Percentiles rank a stretch among this genome's conserved stretches.
phyloP scores from a whole-genome alignment of 768 basidiomycete genomes.

The Suillus discolor region DNA sequence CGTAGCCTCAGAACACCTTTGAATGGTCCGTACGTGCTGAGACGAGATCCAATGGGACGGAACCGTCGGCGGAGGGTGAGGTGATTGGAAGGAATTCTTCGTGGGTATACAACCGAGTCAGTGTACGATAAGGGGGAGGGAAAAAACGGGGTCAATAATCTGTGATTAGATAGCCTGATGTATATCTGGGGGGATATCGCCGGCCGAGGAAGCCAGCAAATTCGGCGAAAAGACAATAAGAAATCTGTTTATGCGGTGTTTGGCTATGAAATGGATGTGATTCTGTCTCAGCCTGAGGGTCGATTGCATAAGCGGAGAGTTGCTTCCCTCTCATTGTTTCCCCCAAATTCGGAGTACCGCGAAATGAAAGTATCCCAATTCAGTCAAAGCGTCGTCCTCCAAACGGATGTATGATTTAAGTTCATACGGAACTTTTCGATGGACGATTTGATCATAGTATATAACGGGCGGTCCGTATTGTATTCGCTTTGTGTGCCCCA shows the following conservation, averaged over 20 bases:
- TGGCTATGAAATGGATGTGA: conserved; percentile 44
- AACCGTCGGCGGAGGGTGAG: conserved; percentile 34
- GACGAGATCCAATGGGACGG: conserved; percentile 12
- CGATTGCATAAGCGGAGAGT: conserved; percentile 34
- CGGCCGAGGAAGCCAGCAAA: conserved; percentile 32
- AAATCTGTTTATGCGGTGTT: conserved; percentile 41
- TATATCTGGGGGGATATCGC: conserved; percentile 41
- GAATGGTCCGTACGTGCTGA: no score
- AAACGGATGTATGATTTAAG: conserved; percentile 28
- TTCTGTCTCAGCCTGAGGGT: conserved; percentile 28
- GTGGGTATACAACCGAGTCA: conserved; percentile 35
- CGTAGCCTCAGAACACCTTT: no score
- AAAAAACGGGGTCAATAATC: conserved; percentile 34
- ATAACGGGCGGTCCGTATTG: conserved; percentile 59
- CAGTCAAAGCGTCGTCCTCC: conserved; percentile 20
- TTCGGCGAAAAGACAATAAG: conserved; percentile 49
- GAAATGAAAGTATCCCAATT: conserved; percentile 19
- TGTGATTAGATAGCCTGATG: conserved; percentile 35
- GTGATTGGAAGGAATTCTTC: conserved; percentile 21
- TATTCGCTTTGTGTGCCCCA: conserved; percentile 61
- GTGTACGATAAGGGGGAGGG: conserved; percentile 33
- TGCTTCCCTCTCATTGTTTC: conserved; percentile 36
- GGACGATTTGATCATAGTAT: conserved; percentile 41
- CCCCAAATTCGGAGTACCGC: conserved; percentile 25
- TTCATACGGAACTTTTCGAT: conserved; percentile 40